These are phyloP conservation scores for Thermothielavioides terrestris DNA, from an alignment of 495 filamentous ascomycete genomes.

Conservation along the genomic window DNA sequence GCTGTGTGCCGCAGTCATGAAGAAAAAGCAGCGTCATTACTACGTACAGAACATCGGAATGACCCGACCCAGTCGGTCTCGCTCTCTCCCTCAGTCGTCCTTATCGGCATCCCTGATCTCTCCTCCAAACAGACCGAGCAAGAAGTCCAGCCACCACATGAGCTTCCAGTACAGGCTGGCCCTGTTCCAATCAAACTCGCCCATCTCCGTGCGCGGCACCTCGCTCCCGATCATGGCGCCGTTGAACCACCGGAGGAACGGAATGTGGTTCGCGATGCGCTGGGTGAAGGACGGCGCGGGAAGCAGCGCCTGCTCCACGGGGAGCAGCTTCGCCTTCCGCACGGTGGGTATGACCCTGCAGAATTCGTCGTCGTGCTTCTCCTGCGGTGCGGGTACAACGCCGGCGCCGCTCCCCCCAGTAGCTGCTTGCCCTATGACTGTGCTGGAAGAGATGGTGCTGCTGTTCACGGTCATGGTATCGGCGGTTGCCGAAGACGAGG, in stretches of 20 bases:
- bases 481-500: conserved; percentile 37
- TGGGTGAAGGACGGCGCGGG: conserved; percentile 53
- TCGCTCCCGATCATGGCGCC: conserved; percentile 73
- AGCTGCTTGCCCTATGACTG: conserved; percentile 35
- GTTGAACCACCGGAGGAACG: conserved; percentile 59
- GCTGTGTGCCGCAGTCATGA: neutral
- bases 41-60: neutral
- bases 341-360: conserved; percentile 39
- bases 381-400: neutral
- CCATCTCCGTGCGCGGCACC: conserved; percentile 66
- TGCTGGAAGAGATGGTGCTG: conserved; percentile 50
- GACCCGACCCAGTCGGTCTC: neutral
- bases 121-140: conserved; percentile 40
- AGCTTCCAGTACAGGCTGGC: conserved; percentile 72
- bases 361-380: conserved; percentile 19
- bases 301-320: conserved; percentile 56
- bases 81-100: conserved; percentile 30
- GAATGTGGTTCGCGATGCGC: conserved; percentile 52
- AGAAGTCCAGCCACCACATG: conserved; percentile 43
- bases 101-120: conserved; percentile 43
- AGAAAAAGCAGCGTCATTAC: neutral
- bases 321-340: conserved; percentile 41
- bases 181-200: conserved; percentile 66
- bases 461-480: conserved; percentile 38
- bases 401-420: conserved; percentile 6